Base-by-base conservation (phyloP, 495 filamentous ascomycete species). In the Talaromyces proteolyticus region DNA sequence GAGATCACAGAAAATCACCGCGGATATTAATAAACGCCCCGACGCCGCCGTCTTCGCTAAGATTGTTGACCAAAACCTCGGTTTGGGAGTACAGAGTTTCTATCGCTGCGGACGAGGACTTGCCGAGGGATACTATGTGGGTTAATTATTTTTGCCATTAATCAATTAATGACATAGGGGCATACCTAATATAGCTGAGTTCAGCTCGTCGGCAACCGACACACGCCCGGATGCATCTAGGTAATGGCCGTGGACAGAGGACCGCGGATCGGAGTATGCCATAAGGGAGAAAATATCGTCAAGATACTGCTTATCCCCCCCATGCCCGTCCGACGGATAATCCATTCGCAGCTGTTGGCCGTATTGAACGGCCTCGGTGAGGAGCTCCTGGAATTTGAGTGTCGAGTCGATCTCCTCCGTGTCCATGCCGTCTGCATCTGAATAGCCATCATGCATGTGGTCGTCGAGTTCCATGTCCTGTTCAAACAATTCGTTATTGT, bases 131-230 rank as follows among this genome's bases (percentile, higher is more conserved):
- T 24, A 88, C 93, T 96, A 58, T 52, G 43, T 14, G 18, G 24
- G 50, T 64, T 42, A 65, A n/a, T 45, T 18, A 52, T 20, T 34
- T 44, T 42, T 39, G 7, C 14, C 46, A 5, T 24, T 3, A 23
- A 34, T 21, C 7, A 10, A 39, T 3, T 2, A 22, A 20, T 2
- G 19, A 21, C 2, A 5, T 10, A 3, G 18, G 4, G 47, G 72
- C 79, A 58, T 77, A 96, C 92, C 86, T 46, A 98, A 66, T 54
- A 98, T 96, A 34, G 89, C 93, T 52, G 88, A 87, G 63, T 97
- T 97, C 53, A 99, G 68, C 68, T 95, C 91, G 69, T 99, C 93
- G 17, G 91, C 91, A 42, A 97, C 89, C 42, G 81, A 77, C 25
- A 86, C 81, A 47, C 93, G 73, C 2, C 88, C 89, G 11, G 75